Evolutionary conservation across 176 grass and related monocot genomes (phyloP), one percentile per base, ranked within the genome.

Genomic region (Leersia perrieri): DNA sequence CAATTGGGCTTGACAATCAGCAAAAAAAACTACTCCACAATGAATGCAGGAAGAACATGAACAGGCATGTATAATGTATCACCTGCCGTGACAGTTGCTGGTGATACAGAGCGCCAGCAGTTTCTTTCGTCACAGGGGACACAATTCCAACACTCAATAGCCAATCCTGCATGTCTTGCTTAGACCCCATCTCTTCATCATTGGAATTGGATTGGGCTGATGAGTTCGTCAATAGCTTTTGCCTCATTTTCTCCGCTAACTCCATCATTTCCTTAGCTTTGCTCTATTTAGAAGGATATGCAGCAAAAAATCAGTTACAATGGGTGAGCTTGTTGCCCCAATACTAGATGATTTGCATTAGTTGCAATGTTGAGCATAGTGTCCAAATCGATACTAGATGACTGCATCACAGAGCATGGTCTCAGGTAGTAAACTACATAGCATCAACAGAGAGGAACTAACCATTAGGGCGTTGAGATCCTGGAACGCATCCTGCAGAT

Each of bases 231-330:
- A 99, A 76, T 76, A 99, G 80, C 80, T 99, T 99, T 62, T 89
- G 87, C 69, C 93, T 88, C 97, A 99, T 96, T 78, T 88, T 96
- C 80, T 99, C 97, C 33, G 93, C 97, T 32, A 99, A 60, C 51
- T 99, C 93, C 78, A 99, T 94, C 97, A 99, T 99, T 36, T 99
- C 97, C 93, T 96, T 99, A 72, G 97, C 97, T 92, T 99, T 96
- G 87, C 93, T 84, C 97, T 99, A 75, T 22, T 86, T 16, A 89
- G 13, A 23, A 76, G 15, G 41, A 79, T n/a, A n/a, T 9, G 33
- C 9, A 58, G 44, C 3, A 58, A 26, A 29, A 62, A 30, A 23
- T 91, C 41, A 85, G 68, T 58, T 63, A 36, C 45, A 27, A 42
- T 67, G n/a, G n/a, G 25, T 39, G 38, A 73, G 20, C 26, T 41